Evolutionary conservation across 192 early-diverging fungal species (phyloP), one percentile per base, ranked within the genome.

Genomic region (Kappamyces sp.): DNA sequence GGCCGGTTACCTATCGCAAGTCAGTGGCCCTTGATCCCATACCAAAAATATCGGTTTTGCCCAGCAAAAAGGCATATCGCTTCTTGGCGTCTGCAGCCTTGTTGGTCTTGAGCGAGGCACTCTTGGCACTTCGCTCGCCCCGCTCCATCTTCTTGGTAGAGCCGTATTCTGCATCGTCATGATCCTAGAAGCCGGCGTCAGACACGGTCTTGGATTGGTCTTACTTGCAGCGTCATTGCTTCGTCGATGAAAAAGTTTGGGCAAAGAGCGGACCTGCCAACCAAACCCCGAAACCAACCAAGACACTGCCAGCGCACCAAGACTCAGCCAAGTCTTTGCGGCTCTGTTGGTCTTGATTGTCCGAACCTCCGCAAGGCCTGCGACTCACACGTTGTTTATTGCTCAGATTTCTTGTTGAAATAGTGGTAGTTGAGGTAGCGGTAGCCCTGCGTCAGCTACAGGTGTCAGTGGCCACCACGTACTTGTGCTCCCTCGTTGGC

Each of bases 401-500:
- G 22, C 22, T 22, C 22, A 22, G 22, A 22, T 22, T 22, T 22
- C 22, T 22, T 22, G 22, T 22, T 22, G 22, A 22, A 22, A 22
- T 78, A 70, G 57, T 88, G 76, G 55, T 86, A 90, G 45, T 94
- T 68, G 47, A 92, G 67, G 68, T 74, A 96, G 22, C 95, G 83
- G 63, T 84, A 86, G 5, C 86, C 86, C 70, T 98, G 95, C 1
- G 77, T 69, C 47, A 94, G 69, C 74, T 98, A 22, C 22, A 22
- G 22, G 22, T 22, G 22, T 22, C 22, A 22, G 22, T 22, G 22
- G 22, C 22, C 22, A 22, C 22, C 22, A 22, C 22, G 22, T 22
- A 22, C 22, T 22, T 22, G 95, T n/a, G 86, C 89, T 6, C 38
- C 67, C 72, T 91, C 90, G 71, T 98, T 98, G 12, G 90, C 86